Base-by-base conservation (phyloP, 257 asterid genomes). In the Plantago ovata region DNA sequence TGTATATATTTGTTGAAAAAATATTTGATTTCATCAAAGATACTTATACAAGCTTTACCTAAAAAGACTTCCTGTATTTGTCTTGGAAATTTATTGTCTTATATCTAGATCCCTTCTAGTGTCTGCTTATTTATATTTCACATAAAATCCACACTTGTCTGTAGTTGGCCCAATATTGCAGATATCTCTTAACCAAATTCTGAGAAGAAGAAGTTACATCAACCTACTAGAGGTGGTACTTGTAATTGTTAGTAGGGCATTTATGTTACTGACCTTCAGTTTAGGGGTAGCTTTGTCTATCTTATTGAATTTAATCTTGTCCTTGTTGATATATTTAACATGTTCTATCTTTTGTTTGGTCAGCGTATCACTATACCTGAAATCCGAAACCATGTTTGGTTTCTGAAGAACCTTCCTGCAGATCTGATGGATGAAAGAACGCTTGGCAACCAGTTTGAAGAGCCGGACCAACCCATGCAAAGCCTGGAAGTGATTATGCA, bases 401-500 rank as follows among this genome's bases (percentile, higher is more conserved):
- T 92, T 69, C 75, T 83, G 33, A 87, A 65, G 78, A 85, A 92
- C 78, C 96, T 92, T 56, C 98, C 98, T 0, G 94, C 85, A 0
- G 98, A 88, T 62, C 72, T 88, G 61, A 82, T 88, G 90, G 88
- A 92, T 9, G 98, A 88, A 23, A 66, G 77, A 40, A 71, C 70
- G 3, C 60, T 75, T 64, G 72, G 81, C 51, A 80, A 58, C 75
- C 89, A 91, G 66, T 81, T 80, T 63, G 85, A 81, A 56, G 98
- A 92, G 67, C 96, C 94, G 0, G 96, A 91, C 23, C 89, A 77
- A 75, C 98, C 98, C 1, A 82, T 88, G 90, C 98, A 92, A 79
- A 83, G 85, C 79, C 56, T 78, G 13, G 96, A 85, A 59, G 75
- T 67, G 4, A 88, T 92, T 57, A 88, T 92, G 98, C 95, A 92